Evolutionary conservation across 495 filamentous ascomycete species (phyloP), one percentile per base, ranked within the genome.

Genomic region (Annulohypoxylon bovei): DNA sequence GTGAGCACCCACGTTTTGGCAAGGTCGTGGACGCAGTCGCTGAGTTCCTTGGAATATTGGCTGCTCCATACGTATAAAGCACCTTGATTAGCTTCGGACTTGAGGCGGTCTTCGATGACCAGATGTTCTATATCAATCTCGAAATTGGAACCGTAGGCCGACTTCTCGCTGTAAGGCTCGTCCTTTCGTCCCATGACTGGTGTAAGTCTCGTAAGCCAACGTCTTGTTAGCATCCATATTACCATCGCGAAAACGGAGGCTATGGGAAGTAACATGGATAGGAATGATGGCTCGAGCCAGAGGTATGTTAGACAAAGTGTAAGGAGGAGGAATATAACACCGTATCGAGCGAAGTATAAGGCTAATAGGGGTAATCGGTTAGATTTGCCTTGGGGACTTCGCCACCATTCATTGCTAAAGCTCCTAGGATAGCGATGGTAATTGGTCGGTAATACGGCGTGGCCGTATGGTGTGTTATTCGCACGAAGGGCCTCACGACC

Each of bases 361-460:
- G 28, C 28, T 1, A 54, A 54, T 30, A 23, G 50, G 16, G 28
- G 28, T n/a, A 35, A 18, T 33, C 30, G 27, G n/a, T 30, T 54
- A 5, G 50, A 35, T 3, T 35, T 12, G 3, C 2, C 22, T 11
- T 7, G n/a, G 22, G 50, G 30, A 16, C 14, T 54, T 25, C 50
- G 50, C 50, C 50, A 54, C 50, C n/a, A 54, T 18, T 54, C 50
- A n/a, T 54, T 54, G 18, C 50, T 54, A 12, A 54, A 54, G 8
- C 28, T 54, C 12, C 50, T 54, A 20, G 28, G 28, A 18, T 35
- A 54, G 1, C n/a, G 50, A 18, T 54, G 50, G 5, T 54, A 54
- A 20, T 54, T 54, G 3, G 50, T 54, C 3, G 50, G 50, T 30
- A 54, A 28, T 28, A 54, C 6, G 18, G 50, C 27, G 28, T 54